Percentiles rank a stretch among this genome's conserved stretches.
These are phyloP conservation scores for Blastocystis sp. DNA, from an alignment of 352 stramenopile genomes.

Conservation along the genomic window DNA sequence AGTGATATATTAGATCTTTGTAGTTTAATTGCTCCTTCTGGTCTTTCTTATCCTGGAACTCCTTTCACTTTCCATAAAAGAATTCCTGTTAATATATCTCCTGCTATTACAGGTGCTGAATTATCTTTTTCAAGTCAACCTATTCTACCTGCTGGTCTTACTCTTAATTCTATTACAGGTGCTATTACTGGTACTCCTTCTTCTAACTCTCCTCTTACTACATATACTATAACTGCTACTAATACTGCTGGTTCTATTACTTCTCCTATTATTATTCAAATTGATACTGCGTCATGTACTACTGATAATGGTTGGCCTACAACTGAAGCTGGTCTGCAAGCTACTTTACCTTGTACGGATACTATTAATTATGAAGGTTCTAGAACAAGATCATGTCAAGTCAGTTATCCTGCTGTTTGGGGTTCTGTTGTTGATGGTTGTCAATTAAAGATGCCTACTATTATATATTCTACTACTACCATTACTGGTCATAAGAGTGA, in stretches of 20 bases:
- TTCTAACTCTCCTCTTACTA: not conserved
- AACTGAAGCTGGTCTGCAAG: constrained; percentile 1
- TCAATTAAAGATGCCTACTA: constrained; percentile 8
- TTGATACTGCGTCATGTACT: constrained; percentile 1
- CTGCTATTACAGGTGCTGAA: not conserved
- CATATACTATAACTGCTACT: constrained; percentile 28
- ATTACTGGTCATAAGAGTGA: constrained; percentile 28
- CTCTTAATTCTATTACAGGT: not conserved
- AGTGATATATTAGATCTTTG: too few relatives aligned
- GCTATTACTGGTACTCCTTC: constrained; percentile 17
- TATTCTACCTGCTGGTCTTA: constrained; percentile 4
- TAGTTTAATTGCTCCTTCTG: constrained; percentile 13
- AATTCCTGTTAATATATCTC: not conserved
- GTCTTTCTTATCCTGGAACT: constrained; percentile 8
- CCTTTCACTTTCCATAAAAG: too few relatives aligned
- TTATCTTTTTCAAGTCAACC: not conserved
- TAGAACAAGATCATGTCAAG: constrained; percentile 13
- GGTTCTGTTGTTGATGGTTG: constrained; percentile 1
- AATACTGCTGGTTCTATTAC: constrained; percentile 31
- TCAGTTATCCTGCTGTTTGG: not conserved
- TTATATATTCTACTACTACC: constrained; percentile 8
- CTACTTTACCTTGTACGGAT: constrained; percentile 5
- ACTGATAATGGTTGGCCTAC: constrained; percentile 24
- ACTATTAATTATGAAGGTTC: constrained; percentile 24
- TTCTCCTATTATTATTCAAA: not conserved